These are phyloP conservation scores for Sarocladium oryzae DNA, from an alignment of 2,329 filamentous ascomycete species.

Conservation along the genomic window DNA sequence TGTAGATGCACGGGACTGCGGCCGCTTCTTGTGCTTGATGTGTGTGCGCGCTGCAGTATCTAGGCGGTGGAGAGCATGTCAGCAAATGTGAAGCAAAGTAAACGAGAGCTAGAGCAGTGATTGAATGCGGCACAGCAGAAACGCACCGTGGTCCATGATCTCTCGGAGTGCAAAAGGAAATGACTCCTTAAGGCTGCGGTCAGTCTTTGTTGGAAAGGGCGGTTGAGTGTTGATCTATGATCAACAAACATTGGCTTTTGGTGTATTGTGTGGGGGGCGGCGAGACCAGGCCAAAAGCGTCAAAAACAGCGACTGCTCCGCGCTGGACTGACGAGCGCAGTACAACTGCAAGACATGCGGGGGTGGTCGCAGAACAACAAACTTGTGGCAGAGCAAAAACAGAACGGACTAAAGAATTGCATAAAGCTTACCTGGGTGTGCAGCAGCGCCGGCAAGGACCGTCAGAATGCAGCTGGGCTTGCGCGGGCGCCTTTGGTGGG, in stretches of 20 bases:
- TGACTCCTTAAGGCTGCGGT: conserved; percentile 24
- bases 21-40: conserved; percentile 40
- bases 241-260: conserved; percentile 34
- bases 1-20: conserved; percentile 49
- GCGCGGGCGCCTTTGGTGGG: conserved; percentile 15
- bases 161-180: conserved; percentile 8
- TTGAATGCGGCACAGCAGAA: not conserved
- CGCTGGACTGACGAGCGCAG: conserved; percentile 4
- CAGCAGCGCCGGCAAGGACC: not conserved
- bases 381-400: conserved; percentile 2
- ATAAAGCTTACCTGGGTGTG: conserved; percentile 16
- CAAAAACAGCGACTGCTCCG: conserved; percentile 8
- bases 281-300: conserved; percentile 21
- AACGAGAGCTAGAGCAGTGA: not conserved
- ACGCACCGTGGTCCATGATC: conserved; percentile 6
- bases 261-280: conserved; percentile 15
- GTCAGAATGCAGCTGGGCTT: not conserved
- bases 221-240: conserved; percentile 23
- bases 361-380: conserved; percentile 3
- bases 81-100: not conserved
- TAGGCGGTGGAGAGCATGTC: not conserved
- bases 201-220: conserved; percentile 23
- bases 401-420: conserved; percentile 2
- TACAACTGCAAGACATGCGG: not conserved
- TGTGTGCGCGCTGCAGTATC: conserved; percentile 1